Evolutionary conservation across 2,329 filamentous ascomycete genomes (phyloP).

Genomic region (Ascochyta lentis): DNA sequence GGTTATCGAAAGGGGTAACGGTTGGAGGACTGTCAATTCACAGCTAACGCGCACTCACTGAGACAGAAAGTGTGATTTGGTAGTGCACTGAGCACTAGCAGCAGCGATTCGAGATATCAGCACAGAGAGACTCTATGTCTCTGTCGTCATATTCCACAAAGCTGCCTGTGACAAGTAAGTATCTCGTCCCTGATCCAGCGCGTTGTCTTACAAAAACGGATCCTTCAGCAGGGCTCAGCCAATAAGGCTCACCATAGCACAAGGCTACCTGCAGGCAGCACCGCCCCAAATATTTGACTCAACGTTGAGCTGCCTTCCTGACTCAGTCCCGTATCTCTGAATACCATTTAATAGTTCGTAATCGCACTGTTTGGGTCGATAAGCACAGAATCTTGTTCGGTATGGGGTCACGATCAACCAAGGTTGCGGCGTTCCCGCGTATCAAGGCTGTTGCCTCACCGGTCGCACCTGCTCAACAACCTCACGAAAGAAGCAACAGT

Average conservation of each 20-base stretch:
- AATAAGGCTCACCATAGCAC: conserved; percentile 22
- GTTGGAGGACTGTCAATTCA: neutral
- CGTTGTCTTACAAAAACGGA: neutral
- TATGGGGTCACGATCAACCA: conserved; percentile 41
- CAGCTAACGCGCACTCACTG: too few relatives aligned
- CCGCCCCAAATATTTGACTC: conserved; percentile 31
- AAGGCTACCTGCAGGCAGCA: conserved; percentile 42
- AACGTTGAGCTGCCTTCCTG: conserved; percentile 20
- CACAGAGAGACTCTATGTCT: neutral
- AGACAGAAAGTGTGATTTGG: too few relatives aligned
- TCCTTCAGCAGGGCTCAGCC: conserved; percentile 15
- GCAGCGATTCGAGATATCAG: neutral
- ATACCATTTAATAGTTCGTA: conserved; percentile 7
- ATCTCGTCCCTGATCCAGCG: neutral
- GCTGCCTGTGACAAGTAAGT: neutral
- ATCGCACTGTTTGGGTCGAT: neutral
- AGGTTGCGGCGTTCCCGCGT: conserved; percentile 25
- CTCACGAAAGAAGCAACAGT: conserved; percentile 15
- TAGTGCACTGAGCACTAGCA: neutral
- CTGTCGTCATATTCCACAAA: neutral
- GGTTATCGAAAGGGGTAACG: neutral
- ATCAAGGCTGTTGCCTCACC: conserved; percentile 26
- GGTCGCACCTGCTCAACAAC: conserved; percentile 15
- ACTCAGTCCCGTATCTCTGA: conserved; percentile 22
- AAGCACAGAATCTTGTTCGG: conserved; percentile 2